Percentiles rank a stretch among this genome's conserved stretches.
Conservation (phyloP, 805 yeast species). For the Hanseniaspora nectarophila region DNA sequence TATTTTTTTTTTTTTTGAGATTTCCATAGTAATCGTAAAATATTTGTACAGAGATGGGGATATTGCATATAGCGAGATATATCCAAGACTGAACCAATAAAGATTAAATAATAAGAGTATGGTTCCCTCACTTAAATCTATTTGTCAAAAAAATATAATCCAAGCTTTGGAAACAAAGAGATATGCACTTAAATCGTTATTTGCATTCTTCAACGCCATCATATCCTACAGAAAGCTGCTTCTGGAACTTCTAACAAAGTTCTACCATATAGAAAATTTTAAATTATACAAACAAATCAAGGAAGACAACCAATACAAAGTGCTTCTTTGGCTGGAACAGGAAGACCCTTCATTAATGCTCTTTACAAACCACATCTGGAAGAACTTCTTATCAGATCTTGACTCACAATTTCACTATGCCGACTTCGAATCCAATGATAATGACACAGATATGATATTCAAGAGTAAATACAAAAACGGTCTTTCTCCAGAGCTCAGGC, state of each 20-base stretch:
- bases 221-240: not conserved
- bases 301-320: conserved; percentile 8
- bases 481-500: not conserved
- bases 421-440: not conserved
- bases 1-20: too few relatives aligned
- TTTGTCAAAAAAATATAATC: not conserved
- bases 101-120: not conserved
- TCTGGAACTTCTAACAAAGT: not conserved
- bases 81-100: too few relatives aligned
- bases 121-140: not conserved
- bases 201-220: not conserved
- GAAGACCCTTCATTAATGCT: not conserved
- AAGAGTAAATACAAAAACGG: not conserved
- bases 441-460: not conserved
- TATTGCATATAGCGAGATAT: too few relatives aligned
- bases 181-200: conserved; percentile 15
- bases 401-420: not conserved
- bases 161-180: conserved; percentile 15
- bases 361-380: conserved; percentile 5
- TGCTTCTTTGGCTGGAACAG: conserved; percentile 6
- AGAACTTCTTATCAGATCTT: not conserved
- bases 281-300: not conserved
- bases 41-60: too few relatives aligned
- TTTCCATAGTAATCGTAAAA: too few relatives aligned
- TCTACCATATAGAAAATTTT: conserved; percentile 4